Base-by-base conservation (phyloP, 2,329 filamentous ascomycete species). In the Talaromyces sp. region DNA sequence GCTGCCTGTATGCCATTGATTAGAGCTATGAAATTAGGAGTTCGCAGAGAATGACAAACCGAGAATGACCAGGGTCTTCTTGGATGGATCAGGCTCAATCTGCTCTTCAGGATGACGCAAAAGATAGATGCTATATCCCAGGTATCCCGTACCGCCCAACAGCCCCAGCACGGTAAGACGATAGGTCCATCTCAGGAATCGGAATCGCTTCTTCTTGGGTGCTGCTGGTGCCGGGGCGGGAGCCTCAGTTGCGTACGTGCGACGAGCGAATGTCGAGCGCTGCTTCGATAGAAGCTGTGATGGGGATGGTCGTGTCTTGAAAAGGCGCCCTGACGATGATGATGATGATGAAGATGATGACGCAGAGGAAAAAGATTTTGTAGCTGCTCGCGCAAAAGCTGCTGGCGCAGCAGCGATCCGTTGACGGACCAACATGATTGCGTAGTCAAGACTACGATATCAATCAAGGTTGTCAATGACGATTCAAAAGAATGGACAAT, bases 41-140 rank as follows among this genome's bases (percentile, higher is more conserved):
- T 31, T 31, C 22, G 22, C 45, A 48, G 22, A 48, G 5, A 31
- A 67, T 72, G 33, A 54, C 65, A 69, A 87, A 97, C 95, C 95
- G 64, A 99, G 86, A 70, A 99, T 88, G 56, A 99, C 95, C 64
- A 99, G 85, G 11, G 93, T 99, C 87, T 99, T 99, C 90, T 98
- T 99, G 73, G 76, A 84, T 64, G 93, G 91, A 79, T 97, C 92
- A 19, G 91, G 88, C 68, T 87, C 83, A 66, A 85, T 81, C 82
- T 98, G 95, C 62, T 93, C 90, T 48, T 85, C 84, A 10, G 94
- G 94, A 78, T 96, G 86, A 72, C 92, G 88, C 76, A 91, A 88
- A 60, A 89, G 82, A 79, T 93, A 97, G 81, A 97, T 90, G 75
- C 87, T 86, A 78, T 95, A 97, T 72, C 85, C 86, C 66, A 93